A percentile compares a stretch with the other conserved stretches of the same genome.
Evolutionary conservation across 2,329 filamentous ascomycete species (phyloP).

Genomic region (Acephala macrosclerotiorum): DNA sequence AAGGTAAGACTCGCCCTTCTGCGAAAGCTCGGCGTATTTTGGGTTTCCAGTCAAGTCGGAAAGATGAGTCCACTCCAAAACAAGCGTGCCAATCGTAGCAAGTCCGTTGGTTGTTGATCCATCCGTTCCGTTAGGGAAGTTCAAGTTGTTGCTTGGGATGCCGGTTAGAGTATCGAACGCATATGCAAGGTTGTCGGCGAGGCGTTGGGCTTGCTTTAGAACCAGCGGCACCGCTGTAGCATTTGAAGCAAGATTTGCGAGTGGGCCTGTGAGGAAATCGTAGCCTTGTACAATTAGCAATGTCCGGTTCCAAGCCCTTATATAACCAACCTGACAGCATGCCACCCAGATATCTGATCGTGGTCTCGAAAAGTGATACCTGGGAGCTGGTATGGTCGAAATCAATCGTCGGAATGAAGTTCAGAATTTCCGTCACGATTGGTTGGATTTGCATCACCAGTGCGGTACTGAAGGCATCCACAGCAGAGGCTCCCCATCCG

Average conservation of each 20-base stretch:
- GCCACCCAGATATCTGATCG: constrained; percentile 85
- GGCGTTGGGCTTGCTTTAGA: constrained; percentile 69
- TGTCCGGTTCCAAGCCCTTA: constrained; percentile 7
- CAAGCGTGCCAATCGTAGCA: constrained; percentile 78
- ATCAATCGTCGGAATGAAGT: constrained; percentile 74
- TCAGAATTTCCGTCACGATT: constrained; percentile 74
- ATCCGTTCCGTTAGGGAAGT: constrained; percentile 61
- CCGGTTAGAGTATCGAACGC: constrained; percentile 81
- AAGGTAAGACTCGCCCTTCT: constrained; percentile 74
- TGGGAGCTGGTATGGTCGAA: constrained; percentile 65
- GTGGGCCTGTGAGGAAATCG: constrained; percentile 75
- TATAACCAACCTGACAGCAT: constrained; percentile 72
- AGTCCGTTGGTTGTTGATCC: constrained; percentile 69
- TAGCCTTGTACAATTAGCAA: constrained; percentile 54
- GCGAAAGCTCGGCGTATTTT: constrained; percentile 70
- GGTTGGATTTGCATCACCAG: constrained; percentile 75
- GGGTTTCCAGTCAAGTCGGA: constrained; percentile 75
- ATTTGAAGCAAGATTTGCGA: constrained; percentile 57
- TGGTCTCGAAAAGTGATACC: constrained; percentile 88
- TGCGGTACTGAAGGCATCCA: constrained; percentile 83
- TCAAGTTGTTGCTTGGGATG: constrained; percentile 74
- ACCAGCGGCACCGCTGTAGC: constrained; percentile 59
- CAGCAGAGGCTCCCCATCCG: constrained; percentile 83
- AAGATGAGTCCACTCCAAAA: constrained; percentile 85
- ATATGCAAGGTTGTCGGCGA: constrained; percentile 77